Conservation (phyloP, 23 red algal species). For the Gracilaria gracilis region DNA sequence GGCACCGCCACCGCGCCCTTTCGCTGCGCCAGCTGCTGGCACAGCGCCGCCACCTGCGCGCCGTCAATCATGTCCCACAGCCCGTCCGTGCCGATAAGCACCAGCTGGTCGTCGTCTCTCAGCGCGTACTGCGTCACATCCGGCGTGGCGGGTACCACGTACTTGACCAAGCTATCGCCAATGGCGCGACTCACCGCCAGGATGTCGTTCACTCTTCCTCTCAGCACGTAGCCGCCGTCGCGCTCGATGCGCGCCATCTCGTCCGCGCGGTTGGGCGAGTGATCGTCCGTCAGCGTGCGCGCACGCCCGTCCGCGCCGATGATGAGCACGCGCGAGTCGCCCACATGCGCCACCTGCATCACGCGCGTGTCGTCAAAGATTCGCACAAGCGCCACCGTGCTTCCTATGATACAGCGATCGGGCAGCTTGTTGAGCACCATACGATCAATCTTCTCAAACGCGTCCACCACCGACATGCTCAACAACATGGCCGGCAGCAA, state of each 20-base stretch:
- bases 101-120: constrained; percentile 43
- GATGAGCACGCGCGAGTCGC: constrained; percentile 73
- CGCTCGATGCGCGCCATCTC: constrained; percentile 71
- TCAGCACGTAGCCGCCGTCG: constrained; percentile 71
- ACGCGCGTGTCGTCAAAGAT: not conserved
- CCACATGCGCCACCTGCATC: constrained; percentile 75
- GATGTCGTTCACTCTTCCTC: constrained; percentile 75
- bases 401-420: not conserved
- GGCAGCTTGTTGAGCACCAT: not conserved
- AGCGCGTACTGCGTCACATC: constrained; percentile 47
- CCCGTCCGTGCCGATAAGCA: constrained; percentile 81
- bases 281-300: constrained; percentile 44
- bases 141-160: constrained; percentile 67
- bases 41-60: constrained; percentile 8
- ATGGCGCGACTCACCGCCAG: constrained; percentile 83
- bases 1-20: constrained; percentile 40
- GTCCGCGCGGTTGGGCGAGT: constrained; percentile 44
- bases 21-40: not conserved
- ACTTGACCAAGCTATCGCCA: constrained; percentile 73
- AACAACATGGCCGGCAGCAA: not conserved
- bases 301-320: constrained; percentile 25
- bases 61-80: constrained; percentile 73
- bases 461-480: not conserved
- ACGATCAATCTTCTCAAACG: constrained; percentile 23
- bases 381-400: constrained; percentile 49